Percentiles rank a stretch among this genome's conserved stretches.
Conservation (phyloP, 2,329 filamentous ascomycete species). For the Diaporthe australafricana region DNA sequence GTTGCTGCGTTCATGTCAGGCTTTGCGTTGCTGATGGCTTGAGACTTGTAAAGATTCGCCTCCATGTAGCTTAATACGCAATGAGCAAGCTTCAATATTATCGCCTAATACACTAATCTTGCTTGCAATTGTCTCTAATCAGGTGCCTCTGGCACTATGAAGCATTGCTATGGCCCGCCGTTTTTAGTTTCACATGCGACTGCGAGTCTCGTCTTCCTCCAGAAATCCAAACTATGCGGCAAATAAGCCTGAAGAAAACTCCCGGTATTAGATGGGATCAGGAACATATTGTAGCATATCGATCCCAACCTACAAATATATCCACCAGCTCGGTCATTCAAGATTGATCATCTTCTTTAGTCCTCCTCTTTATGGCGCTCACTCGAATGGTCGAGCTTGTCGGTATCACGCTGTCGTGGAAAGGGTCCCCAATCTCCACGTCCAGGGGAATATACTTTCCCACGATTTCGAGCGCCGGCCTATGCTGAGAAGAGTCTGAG, state of each 20-base stretch:
- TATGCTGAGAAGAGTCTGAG: not conserved
- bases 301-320: not conserved
- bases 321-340: not conserved
- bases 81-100: not conserved
- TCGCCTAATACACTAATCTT: not conserved
- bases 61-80: not conserved
- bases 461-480: not conserved
- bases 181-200: too few relatives aligned
- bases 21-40: conserved; percentile 17
- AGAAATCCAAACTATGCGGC: too few relatives aligned
- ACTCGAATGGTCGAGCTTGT: not conserved
- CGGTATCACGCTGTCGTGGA: not conserved
- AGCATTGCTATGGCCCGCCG: too few relatives aligned
- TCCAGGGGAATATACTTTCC: not conserved
- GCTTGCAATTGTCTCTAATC: not conserved
- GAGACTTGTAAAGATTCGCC: not conserved
- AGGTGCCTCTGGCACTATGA: not conserved
- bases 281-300: not conserved
- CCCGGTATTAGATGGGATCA: too few relatives aligned
- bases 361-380: not conserved
- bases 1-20: conserved; percentile 16
- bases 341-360: not conserved
- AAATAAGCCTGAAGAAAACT: too few relatives aligned
- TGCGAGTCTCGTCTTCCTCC: too few relatives aligned
- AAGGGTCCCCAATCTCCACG: not conserved